Percentiles rank a stretch among this genome's conserved stretches.
Conservation (phyloP, 306 rosid genomes). For the Cucurbita moschata region DNA sequence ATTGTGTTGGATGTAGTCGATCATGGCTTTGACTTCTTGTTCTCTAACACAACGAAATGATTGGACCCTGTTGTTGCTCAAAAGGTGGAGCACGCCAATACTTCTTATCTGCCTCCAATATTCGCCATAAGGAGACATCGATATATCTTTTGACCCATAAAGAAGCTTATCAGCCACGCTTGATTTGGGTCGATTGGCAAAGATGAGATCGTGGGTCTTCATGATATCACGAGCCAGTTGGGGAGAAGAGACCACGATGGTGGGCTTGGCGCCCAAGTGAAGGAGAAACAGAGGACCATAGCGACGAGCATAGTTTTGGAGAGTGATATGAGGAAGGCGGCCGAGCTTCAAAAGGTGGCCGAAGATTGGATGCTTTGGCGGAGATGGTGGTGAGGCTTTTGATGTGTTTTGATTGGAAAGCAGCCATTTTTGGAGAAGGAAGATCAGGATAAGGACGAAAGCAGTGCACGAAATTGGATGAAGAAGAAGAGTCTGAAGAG, state of each 20-base stretch:
- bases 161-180: background rate
- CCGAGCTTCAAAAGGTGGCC: constrained; percentile 23
- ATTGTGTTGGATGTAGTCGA: constrained; percentile 5
- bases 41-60: constrained; percentile 15
- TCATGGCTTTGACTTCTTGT: constrained; percentile 10
- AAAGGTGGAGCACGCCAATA: constrained; percentile 11
- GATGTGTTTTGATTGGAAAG: background rate
- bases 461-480: constrained; percentile 9
- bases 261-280: constrained; percentile 10
- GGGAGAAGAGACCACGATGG: constrained; percentile 13
- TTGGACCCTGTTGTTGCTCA: constrained; percentile 20
- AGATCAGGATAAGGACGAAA: constrained; percentile 10
- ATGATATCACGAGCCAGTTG: constrained; percentile 17
- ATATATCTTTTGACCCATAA: constrained; percentile 2
- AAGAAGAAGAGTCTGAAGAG: background rate
- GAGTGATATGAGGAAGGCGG: constrained; percentile 9
- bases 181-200: constrained; percentile 12
- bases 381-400: constrained; percentile 13
- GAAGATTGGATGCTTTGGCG: constrained; percentile 10
- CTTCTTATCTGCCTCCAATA: constrained; percentile 26
- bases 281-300: constrained; percentile 21
- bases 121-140: constrained; percentile 21
- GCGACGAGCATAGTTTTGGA: background rate
- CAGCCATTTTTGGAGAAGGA: constrained; percentile 6
- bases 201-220: constrained; percentile 20